phyloP scores from a whole-genome alignment of 2,329 filamentous ascomycete genomes.

The Coniochaeta sp. region DNA sequence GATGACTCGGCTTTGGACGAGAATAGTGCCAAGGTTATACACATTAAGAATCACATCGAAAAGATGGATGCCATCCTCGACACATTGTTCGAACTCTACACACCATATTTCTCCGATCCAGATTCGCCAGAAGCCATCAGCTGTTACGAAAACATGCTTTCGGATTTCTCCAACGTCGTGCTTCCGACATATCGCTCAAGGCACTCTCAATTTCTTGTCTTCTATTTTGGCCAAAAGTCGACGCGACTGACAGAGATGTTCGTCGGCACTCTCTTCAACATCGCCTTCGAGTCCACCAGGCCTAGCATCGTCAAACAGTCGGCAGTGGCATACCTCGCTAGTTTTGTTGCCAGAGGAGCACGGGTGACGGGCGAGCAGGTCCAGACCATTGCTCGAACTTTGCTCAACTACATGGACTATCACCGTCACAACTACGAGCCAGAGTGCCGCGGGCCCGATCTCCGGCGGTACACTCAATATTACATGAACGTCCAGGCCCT shows the following conservation, averaged over 20 bases:
- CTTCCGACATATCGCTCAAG: slow-evolving; percentile 86
- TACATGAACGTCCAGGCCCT: slow-evolving; percentile 85
- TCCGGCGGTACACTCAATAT: slow-evolving; percentile 75
- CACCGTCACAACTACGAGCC: slow-evolving; percentile 67
- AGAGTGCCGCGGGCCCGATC: slow-evolving; percentile 74
- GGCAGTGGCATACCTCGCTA: slow-evolving; percentile 85
- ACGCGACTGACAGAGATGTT: slow-evolving; percentile 75
- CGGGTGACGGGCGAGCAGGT: slow-evolving; percentile 70
- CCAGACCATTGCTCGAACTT: slow-evolving; percentile 72
- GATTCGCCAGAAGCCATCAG: slow-evolving; percentile 61
- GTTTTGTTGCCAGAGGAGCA: slow-evolving; percentile 85
- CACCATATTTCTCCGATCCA: slow-evolving; percentile 61
- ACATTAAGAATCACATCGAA: slow-evolving; percentile 72
- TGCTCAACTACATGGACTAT: slow-evolving; percentile 69
- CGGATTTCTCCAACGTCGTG: slow-evolving; percentile 81
- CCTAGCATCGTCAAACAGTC: slow-evolving; percentile 72
- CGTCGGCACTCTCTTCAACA: slow-evolving; percentile 65
- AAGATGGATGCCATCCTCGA: slow-evolving; percentile 92
- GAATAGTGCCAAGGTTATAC: slow-evolving; percentile 56
- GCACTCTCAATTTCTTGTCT: slow-evolving; percentile 91
- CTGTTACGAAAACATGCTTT: slow-evolving; percentile 70
- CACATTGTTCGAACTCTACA: slow-evolving; percentile 77
- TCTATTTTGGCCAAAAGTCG: slow-evolving; percentile 85
- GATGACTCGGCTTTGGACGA: slow-evolving; percentile 62
- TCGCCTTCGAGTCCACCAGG: slow-evolving; percentile 63